These are phyloP conservation scores for Solanum appendiculatum DNA, from an alignment of 257 asterid genomes.

Conservation along the genomic window DNA sequence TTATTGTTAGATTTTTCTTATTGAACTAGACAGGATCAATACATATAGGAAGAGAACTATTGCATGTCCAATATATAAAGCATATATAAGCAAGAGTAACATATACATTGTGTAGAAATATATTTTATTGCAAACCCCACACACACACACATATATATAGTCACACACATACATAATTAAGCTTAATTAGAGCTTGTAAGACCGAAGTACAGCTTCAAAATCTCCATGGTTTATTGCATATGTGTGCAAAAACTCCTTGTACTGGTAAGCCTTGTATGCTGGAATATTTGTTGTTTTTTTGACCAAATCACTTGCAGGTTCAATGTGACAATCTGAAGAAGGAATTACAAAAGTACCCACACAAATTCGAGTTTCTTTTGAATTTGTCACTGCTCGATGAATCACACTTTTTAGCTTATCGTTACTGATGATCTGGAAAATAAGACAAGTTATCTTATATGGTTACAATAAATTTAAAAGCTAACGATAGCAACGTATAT, in stretches of 20 bases:
- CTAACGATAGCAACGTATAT: not conserved
- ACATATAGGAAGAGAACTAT: not conserved
- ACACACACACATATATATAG: not conserved
- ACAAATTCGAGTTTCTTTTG: constrained; percentile 27
- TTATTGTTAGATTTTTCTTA: no score
- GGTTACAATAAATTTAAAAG: not conserved
- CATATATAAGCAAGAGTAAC: not conserved
- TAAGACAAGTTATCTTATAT: not conserved
- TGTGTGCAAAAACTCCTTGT: constrained; percentile 32
- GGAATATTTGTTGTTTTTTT: not conserved
- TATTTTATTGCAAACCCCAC: not conserved
- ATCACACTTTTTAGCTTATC: constrained; percentile 27
- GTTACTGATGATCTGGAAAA: constrained; percentile 42
- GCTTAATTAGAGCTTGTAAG: constrained; percentile 17
- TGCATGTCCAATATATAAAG: not conserved
- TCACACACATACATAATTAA: not conserved
- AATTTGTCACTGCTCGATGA: constrained; percentile 49
- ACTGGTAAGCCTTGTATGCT: constrained; percentile 20
- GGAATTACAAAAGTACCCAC: constrained; percentile 44
- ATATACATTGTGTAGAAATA: not conserved
- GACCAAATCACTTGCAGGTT: constrained; percentile 27
- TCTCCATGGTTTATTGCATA: constrained; percentile 8
- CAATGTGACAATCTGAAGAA: constrained; percentile 24
- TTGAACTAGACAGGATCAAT: no score
- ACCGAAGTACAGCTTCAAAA: constrained; percentile 17